Percentiles rank a stretch among this genome's conserved stretches.
Conservation (phyloP, 306 rosid species). For the Dicorynia guianensis region DNA sequence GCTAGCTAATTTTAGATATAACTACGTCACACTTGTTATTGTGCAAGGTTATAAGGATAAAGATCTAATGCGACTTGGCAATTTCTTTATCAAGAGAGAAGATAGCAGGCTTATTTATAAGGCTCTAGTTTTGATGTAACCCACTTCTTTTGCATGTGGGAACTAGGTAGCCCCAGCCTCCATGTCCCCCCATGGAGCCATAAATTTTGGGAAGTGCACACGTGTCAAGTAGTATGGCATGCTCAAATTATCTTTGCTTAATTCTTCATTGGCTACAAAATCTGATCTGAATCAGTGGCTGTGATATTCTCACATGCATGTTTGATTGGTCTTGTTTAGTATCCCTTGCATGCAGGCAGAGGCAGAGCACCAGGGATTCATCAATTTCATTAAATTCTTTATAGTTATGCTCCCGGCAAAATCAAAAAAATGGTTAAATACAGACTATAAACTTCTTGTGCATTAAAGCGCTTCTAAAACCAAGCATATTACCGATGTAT, state of each 20-base stretch:
- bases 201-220: constrained; percentile 45
- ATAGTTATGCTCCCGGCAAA: not conserved
- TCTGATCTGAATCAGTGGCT: constrained; percentile 44
- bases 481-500: constrained; percentile 25
- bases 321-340: constrained; percentile 15
- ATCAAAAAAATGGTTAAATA: constrained; percentile 2
- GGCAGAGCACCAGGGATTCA: constrained; percentile 14
- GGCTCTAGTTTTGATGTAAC: constrained; percentile 41
- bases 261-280: constrained; percentile 41
- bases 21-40: no score
- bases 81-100: constrained; percentile 35
- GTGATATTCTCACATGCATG: constrained; percentile 61
- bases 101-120: constrained; percentile 19
- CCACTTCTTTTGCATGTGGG: constrained; percentile 49
- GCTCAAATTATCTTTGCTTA: constrained; percentile 12
- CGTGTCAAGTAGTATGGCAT: constrained; percentile 36
- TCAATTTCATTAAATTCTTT: constrained; percentile 35
- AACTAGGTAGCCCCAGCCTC: constrained; percentile 22
- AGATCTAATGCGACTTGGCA: constrained; percentile 32
- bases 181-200: constrained; percentile 44
- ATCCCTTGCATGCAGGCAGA: constrained; percentile 27
- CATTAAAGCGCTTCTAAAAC: constrained; percentile 22
- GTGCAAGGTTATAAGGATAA: not conserved
- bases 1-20: no score
- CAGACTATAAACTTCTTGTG: constrained; percentile 1